Percentiles rank a stretch among this genome's conserved stretches.
phyloP scores from a whole-genome alignment of 176 grass and related monocot genomes.

The Bonia amplexicaulis region DNA sequence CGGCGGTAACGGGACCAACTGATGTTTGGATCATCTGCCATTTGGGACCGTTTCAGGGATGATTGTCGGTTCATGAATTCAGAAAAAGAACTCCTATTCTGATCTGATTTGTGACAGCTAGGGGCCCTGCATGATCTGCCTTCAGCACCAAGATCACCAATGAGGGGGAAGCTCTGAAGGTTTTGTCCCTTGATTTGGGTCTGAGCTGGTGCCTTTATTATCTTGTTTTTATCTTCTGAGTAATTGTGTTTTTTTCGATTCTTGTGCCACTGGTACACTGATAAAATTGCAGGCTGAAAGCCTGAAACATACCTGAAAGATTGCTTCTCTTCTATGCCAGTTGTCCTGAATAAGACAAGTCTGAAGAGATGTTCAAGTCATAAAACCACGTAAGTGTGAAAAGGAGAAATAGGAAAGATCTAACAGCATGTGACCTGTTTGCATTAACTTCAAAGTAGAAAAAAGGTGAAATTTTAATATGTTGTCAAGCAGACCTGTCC shows the following conservation, averaged over 20 bases:
- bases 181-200: not conserved
- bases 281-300: not conserved
- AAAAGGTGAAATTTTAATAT: not conserved
- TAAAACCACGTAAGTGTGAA: not conserved
- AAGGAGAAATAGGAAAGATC: not conserved
- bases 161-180: not conserved
- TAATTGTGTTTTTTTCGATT: not conserved
- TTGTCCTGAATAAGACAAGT: not conserved
- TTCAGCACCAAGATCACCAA: not conserved
- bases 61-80: not conserved
- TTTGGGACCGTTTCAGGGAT: conserved; percentile 1
- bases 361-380: not conserved
- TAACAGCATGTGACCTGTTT: not conserved
- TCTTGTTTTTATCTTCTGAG: not conserved
- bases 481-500: not conserved
- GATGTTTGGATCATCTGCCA: not conserved
- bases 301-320: not conserved
- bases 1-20: not conserved
- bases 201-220: not conserved
- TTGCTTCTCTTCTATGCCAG: not conserved
- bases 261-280: not conserved
- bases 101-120: not conserved
- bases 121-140: conserved; percentile 9
- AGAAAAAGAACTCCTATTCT: not conserved
- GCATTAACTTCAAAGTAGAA: not conserved